These are phyloP conservation scores for Podospora comata DNA, from an alignment of 495 filamentous ascomycete species.

Conservation along the genomic window DNA sequence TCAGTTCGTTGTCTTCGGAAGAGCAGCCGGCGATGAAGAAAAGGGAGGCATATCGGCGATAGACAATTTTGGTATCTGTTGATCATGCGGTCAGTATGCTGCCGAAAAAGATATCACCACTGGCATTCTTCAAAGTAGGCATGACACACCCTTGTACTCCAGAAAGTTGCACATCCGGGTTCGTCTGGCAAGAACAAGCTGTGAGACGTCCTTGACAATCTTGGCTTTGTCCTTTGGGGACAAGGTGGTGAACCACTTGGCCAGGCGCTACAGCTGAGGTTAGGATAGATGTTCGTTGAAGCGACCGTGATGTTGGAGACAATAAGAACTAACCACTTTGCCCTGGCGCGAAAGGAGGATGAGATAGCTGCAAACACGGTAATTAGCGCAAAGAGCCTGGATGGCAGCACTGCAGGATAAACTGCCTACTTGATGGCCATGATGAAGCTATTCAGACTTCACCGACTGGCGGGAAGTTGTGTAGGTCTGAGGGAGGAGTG, in stretches of 20 bases:
- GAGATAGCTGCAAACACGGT: slow-evolving; percentile 65
- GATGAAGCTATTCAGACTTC: slow-evolving; percentile 36
- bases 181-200: slow-evolving; percentile 89
- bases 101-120: slow-evolving; percentile 12
- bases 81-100: slow-evolving; percentile 1
- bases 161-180: slow-evolving; percentile 99
- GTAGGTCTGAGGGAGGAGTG: slow-evolving; percentile 12
- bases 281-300: slow-evolving; percentile 25
- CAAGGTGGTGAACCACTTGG: slow-evolving; percentile 99
- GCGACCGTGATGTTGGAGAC: slow-evolving; percentile 42
- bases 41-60: slow-evolving; percentile 96
- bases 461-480: slow-evolving; percentile 23
- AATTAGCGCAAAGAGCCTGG: slow-evolving; percentile 17
- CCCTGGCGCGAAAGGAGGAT: slow-evolving; percentile 97
- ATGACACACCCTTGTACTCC: slow-evolving; percentile 83
- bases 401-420: neutral
- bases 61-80: slow-evolving; percentile 95
- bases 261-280: slow-evolving; percentile 66
- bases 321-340: slow-evolving; percentile 77
- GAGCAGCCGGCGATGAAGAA: slow-evolving; percentile 99
- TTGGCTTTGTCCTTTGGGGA: slow-evolving; percentile 99
- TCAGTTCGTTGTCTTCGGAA: slow-evolving; percentile 93
- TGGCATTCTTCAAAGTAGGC: neutral
- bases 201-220: slow-evolving; percentile 99
- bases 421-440: slow-evolving; percentile 49